Percentiles rank a stretch among this genome's conserved stretches.
phyloP scores from a whole-genome alignment of 352 stramenopile species.

The Thraustochytrium sp. region DNA sequence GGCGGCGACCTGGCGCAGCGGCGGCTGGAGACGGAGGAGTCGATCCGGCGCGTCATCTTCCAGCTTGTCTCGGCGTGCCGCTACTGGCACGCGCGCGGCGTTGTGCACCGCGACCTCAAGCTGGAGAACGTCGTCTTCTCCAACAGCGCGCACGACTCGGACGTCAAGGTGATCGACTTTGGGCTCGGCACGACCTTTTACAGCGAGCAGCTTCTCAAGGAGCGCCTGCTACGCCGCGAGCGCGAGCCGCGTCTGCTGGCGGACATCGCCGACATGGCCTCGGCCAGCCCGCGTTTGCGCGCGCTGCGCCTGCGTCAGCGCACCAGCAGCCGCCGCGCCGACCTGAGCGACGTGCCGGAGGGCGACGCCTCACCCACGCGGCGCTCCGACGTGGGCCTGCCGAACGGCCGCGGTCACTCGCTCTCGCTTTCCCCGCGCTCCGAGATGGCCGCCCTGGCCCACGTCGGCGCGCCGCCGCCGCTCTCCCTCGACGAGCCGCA shows the following conservation, averaged over 20 bases:
- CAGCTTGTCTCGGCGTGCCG: slow-evolving; percentile 49
- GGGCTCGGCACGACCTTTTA: slow-evolving; percentile 62
- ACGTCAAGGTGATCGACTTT: slow-evolving; percentile 60
- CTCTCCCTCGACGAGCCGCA: too few species aligned
- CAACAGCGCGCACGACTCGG: slow-evolving; percentile 42
- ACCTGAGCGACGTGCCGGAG: too few species aligned
- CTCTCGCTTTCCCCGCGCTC: too few species aligned
- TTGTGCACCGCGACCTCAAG: slow-evolving; percentile 61
- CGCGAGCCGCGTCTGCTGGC: too few species aligned
- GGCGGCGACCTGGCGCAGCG: slow-evolving; percentile 54
- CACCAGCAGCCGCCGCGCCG: not conserved
- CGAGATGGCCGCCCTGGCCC: too few species aligned
- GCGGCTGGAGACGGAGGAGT: not conserved
- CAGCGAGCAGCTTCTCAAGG: slow-evolving; percentile 17
- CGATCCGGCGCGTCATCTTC: slow-evolving; percentile 1
- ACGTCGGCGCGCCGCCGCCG: too few species aligned
- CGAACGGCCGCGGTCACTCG: too few species aligned
- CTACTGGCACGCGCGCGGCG: slow-evolving; percentile 58
- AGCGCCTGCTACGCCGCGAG: not conserved
- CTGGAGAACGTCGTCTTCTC: slow-evolving; percentile 59
- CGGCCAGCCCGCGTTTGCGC: not conserved
- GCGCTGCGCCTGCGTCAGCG: not conserved
- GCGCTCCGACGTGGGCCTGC: too few species aligned
- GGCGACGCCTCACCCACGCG: too few species aligned
- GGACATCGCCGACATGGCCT: not conserved